phyloP scores from a whole-genome alignment of 805 yeast species.

The Zygosaccharomyces rouxii region DNA sequence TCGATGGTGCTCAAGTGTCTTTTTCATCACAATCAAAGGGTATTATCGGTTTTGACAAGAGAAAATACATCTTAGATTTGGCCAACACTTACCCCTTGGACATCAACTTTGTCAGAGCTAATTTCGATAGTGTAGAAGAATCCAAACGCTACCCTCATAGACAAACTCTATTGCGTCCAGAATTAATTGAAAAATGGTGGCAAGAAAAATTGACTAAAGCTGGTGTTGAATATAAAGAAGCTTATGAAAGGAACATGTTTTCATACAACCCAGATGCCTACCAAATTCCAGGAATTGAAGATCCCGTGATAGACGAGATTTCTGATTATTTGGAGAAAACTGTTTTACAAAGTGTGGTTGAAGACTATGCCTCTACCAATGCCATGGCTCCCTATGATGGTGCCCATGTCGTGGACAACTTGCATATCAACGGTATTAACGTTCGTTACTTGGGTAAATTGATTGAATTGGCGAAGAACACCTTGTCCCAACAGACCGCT shows the following conservation, averaged over 20 bases:
- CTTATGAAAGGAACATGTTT: slow-evolving; percentile 41
- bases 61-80: slow-evolving; percentile 79
- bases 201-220: slow-evolving; percentile 52
- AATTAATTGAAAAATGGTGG: slow-evolving; percentile 92
- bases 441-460: slow-evolving; percentile 74
- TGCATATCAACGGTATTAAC: slow-evolving; percentile 84
- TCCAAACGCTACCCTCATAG: slow-evolving; percentile 72
- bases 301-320: slow-evolving; percentile 54
- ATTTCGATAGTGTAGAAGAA: slow-evolving; percentile 40
- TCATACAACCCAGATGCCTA: slow-evolving; percentile 79
- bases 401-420: slow-evolving; percentile 54
- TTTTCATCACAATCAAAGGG: slow-evolving; percentile 83
- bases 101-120: slow-evolving; percentile 63
- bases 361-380: slow-evolving; percentile 43
- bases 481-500: slow-evolving; percentile 21
- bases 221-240: slow-evolving; percentile 32
- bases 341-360: slow-evolving; percentile 57
- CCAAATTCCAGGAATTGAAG: slow-evolving; percentile 42
- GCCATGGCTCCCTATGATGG: slow-evolving; percentile 75
- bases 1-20: slow-evolving; percentile 45
- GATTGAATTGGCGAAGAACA: slow-evolving; percentile 33
- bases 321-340: slow-evolving; percentile 56
- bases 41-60: slow-evolving; percentile 75
- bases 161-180: slow-evolving; percentile 74
- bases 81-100: slow-evolving; percentile 84